Conservation (phyloP, 768 basidiomycete genomes). For the Boletus reticuloceps region DNA sequence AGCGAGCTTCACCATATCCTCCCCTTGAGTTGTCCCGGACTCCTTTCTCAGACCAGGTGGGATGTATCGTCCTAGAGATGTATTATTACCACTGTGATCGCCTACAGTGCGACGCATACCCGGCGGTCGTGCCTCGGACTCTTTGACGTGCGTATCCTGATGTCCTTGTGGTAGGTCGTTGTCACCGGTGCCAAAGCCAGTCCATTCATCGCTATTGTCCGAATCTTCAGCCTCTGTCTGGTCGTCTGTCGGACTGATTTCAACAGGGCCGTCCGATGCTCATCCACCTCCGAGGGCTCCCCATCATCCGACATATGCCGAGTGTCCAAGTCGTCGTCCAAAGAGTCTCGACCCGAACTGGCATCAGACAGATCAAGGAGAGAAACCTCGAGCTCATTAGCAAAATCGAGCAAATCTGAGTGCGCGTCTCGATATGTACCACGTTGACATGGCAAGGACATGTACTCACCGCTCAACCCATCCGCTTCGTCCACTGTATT, state of each 20-base stretch:
- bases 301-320: not conserved
- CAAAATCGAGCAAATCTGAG: conserved; percentile 55
- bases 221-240: conserved; percentile 22
- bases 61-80: conserved; percentile 55
- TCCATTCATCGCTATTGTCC: conserved; percentile 34
- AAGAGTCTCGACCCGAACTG: not conserved
- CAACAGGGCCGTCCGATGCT: not conserved
- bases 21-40: conserved; percentile 38
- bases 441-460: not conserved
- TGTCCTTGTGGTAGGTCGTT: not conserved
- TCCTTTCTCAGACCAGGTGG: conserved; percentile 73
- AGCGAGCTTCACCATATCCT: conserved; percentile 54
- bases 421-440: not conserved
- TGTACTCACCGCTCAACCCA: conserved; percentile 73
- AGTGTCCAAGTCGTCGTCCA: not conserved
- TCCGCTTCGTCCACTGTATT: conserved; percentile 59
- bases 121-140: not conserved
- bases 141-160: not conserved
- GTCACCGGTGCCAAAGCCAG: conserved; percentile 30
- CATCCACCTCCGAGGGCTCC: not conserved
- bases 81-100: not conserved
- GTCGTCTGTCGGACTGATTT: conserved; percentile 4
- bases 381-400: conserved; percentile 29
- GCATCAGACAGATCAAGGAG: not conserved
- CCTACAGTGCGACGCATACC: conserved; percentile 12